Evolutionary conservation across 2,329 filamentous ascomycete species (phyloP).

Genomic region (Dactylella cylindrospora): DNA sequence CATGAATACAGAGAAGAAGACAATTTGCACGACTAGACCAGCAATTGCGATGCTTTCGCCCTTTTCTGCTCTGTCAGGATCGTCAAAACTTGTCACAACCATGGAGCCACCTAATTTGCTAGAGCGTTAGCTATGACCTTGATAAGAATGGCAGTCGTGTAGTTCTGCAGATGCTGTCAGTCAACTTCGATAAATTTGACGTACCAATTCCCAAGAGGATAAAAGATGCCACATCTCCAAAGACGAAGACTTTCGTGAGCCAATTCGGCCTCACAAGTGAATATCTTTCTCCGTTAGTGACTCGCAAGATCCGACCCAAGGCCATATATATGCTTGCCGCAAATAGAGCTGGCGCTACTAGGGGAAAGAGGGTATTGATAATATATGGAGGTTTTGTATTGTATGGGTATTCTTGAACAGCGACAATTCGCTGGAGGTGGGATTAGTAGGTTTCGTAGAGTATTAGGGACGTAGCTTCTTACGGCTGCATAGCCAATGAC

Average conservation of each 20-base stretch:
- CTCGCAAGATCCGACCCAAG: constrained; percentile 51
- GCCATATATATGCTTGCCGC: constrained; percentile 59
- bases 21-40: constrained; percentile 61
- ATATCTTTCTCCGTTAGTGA: constrained; percentile 51
- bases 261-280: constrained; percentile 54
- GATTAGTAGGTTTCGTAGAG: too few relatives aligned
- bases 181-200: neutral
- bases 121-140: neutral
- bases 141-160: too few relatives aligned
- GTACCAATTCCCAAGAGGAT: constrained; percentile 3
- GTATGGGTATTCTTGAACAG: constrained; percentile 5
- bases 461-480: neutral
- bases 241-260: constrained; percentile 61
- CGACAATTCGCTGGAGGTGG: constrained; percentile 1
- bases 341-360: constrained; percentile 57
- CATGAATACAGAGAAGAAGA: constrained; percentile 62
- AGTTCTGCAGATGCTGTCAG: too few relatives aligned
- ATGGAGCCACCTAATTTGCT: constrained; percentile 1
- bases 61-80: constrained; percentile 49
- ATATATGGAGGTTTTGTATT: constrained; percentile 51
- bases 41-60: constrained; percentile 59
- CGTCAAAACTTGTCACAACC: constrained; percentile 28
- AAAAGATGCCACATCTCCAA: constrained; percentile 55
- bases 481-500: constrained; percentile 52
- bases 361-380: constrained; percentile 54